Evolutionary conservation across 2,329 filamentous ascomycete genomes (phyloP), one percentile per base, ranked within the genome.

Genomic region (Byssothecium circinans): DNA sequence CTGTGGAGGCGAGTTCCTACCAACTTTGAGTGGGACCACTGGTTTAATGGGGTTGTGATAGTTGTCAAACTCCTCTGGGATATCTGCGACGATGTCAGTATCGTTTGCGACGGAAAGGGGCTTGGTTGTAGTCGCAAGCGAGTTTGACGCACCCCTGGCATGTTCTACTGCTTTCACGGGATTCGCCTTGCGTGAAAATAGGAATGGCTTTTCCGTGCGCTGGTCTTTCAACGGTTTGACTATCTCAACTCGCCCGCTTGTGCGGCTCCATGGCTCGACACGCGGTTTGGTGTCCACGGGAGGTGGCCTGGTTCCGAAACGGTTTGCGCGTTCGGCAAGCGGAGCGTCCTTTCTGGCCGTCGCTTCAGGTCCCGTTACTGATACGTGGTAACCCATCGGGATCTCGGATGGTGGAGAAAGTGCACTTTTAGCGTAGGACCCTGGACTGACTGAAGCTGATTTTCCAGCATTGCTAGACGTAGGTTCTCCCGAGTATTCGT

Each of bases 401-500:
- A 45, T 44, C 7, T 47, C 41, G 3, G 57, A 34, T 22, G 52
- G 48, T 8, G 49, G 43, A n/a, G 53, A 44, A 27, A 53, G 43
- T 6, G 50, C 51, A 2, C 48, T 56, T 50, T 63, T 60, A 1
- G 58, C 59, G 25, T 60, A 70, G 8, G 61, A 54, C 25, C 78
- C 77, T 15, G 84, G 81, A 50, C 78, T 81, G 20, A 81, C 78
- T 50, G 82, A 81, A 32, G 78, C 78, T 20, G 79, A 73, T 48
- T 77, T 81, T 12, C 83, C 83, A 39, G 73, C 58, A 29, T 54
- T 60, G 38, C 62, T 79, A n/a, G 75, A 78, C 4, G 81, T 85
- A 32, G 83, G 81, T 60, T 88, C 85, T 8, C 83, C 85, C 2
- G 85, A 85, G 62, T 81, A 82, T 39, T 80, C 80, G 69, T 89